A percentile compares a stretch with the other conserved stretches of the same genome.
phyloP scores from a whole-genome alignment of 768 basidiomycete genomes.

The Solioccasus polychromus region DNA sequence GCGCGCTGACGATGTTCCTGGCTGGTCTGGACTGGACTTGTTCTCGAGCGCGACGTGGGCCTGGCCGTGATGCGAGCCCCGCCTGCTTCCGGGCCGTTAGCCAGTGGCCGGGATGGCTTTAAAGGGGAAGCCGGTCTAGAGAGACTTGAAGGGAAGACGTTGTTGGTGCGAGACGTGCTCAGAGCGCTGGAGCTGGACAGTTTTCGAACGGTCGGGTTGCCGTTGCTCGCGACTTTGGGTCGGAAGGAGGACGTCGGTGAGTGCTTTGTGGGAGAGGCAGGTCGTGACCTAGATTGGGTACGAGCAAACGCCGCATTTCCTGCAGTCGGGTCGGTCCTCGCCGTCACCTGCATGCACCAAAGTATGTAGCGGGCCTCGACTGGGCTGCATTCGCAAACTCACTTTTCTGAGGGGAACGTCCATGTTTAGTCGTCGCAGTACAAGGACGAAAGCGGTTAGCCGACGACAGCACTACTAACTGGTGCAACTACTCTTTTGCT shows the following conservation, averaged over 20 bases:
- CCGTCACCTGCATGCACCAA: constrained; percentile 49
- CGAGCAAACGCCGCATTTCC: constrained; percentile 31
- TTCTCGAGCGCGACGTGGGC: constrained; percentile 27
- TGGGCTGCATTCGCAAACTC: constrained; percentile 5
- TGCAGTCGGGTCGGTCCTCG: constrained; percentile 44
- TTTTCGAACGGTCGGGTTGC: constrained; percentile 42
- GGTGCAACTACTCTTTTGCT: constrained; percentile 32
- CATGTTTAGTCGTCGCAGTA: constrained; percentile 27
- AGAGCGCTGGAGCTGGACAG: constrained; percentile 23
- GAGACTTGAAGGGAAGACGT: constrained; percentile 40
- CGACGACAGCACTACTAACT: too few species aligned
- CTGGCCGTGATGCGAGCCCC: constrained; percentile 29
- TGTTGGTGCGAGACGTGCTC: constrained; percentile 9
- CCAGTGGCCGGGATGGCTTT: constrained; percentile 35
- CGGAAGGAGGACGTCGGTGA: constrained; percentile 29
- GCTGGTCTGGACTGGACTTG: constrained; percentile 7
- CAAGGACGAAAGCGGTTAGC: constrained; percentile 8
- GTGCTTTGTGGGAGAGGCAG: constrained; percentile 48
- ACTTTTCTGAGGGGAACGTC: constrained; percentile 48
- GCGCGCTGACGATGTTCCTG: constrained; percentile 33
- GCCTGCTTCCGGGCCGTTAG: constrained; percentile 29
- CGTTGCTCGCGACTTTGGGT: constrained; percentile 64
- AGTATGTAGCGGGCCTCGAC: not conserved
- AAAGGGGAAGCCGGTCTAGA: constrained; percentile 40
- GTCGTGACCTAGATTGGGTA: constrained; percentile 38